Base-by-base conservation (phyloP, 768 basidiomycete genomes). In the Ephemerocybe angulata region DNA sequence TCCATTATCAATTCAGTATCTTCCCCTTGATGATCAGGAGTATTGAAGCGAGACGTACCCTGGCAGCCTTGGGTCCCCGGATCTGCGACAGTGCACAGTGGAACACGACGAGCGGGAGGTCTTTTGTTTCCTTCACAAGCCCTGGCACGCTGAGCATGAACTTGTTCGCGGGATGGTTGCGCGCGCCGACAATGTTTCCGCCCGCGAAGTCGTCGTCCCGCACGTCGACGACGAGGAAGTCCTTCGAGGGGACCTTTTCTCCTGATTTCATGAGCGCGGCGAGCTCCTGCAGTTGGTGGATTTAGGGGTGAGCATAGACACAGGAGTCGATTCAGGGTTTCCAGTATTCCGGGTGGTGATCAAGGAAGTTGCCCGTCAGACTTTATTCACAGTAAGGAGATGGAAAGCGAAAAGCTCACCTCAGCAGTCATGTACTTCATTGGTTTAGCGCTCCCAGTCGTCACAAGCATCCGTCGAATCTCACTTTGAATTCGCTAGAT, bases 171-270 rank as follows among this genome's bases (percentile, higher is more conserved):
- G 91, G 91, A 30, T 76, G 64, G 63, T 88, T 82, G 55, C 80
- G 63, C 38, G 81, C 76, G 57, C 80, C 77, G 60, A 78, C 83
- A 67, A 93, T 90, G 65, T 93, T 87, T 33, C 91, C 91, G 60
- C 91, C 91, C 11, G 65, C 73, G 68, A 77, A 88, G 60, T 93
- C 91, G 53, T 85, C 81, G 66, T 91, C 90, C n/a, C 91, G 85
- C 29, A 93, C 91, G 66, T 93, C 91, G 37, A 93, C 80, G 41
- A 93, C 78, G 28, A 86, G 67, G 65, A 85, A 93, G 65, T 92
- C 88, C 65, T 82, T 81, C 62, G 74, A 70, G 7, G 81, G 71
- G 29, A 73, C 70, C 62, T 84, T 84, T 53, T 58, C 64, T 53
- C 76, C 78, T 63, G 80, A 82, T 69, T 86, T 90, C 60, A 92